phyloP scores from a whole-genome alignment of 805 yeast genomes.

The Sugiyamaella mastotermitis region DNA sequence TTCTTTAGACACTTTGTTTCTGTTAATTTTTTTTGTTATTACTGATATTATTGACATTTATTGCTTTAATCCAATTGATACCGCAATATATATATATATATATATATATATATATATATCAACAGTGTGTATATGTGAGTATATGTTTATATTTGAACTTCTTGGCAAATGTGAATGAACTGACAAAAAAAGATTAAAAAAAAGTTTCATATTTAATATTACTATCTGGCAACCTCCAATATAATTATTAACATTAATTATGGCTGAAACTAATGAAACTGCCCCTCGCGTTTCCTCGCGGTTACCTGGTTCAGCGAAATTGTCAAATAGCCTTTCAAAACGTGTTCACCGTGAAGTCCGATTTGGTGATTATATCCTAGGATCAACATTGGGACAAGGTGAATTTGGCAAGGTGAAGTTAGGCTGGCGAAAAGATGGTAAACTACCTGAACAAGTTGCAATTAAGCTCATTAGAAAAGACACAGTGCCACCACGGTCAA shows the following conservation, averaged over 20 bases:
- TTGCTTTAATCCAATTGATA: no score
- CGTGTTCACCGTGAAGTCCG: slow-evolving; percentile 36
- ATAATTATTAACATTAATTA: background rate
- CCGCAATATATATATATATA: no score
- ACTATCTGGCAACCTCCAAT: no score
- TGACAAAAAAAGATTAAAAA: no score
- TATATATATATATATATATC: no score
- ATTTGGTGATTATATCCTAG: slow-evolving; percentile 85
- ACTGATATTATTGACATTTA: no score
- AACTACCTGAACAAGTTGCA: slow-evolving; percentile 50
- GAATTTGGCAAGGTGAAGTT: slow-evolving; percentile 97
- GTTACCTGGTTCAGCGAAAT: slow-evolving; percentile 22
- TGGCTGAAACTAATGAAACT: background rate
- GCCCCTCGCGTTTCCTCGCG: slow-evolving; percentile 26
- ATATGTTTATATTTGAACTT: no score
- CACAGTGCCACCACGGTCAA: slow-evolving; percentile 78
- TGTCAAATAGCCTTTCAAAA: slow-evolving; percentile 23
- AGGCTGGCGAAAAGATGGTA: slow-evolving; percentile 87
- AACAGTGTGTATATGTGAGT: no score
- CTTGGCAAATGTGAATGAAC: no score
- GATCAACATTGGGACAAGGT: slow-evolving; percentile 94
- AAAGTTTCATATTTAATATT: no score
- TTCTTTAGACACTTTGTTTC: no score
- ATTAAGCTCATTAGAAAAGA: slow-evolving; percentile 87
- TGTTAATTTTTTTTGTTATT: no score